Conservation (phyloP, 495 filamentous ascomycete genomes). For the Platismatia glauca region DNA sequence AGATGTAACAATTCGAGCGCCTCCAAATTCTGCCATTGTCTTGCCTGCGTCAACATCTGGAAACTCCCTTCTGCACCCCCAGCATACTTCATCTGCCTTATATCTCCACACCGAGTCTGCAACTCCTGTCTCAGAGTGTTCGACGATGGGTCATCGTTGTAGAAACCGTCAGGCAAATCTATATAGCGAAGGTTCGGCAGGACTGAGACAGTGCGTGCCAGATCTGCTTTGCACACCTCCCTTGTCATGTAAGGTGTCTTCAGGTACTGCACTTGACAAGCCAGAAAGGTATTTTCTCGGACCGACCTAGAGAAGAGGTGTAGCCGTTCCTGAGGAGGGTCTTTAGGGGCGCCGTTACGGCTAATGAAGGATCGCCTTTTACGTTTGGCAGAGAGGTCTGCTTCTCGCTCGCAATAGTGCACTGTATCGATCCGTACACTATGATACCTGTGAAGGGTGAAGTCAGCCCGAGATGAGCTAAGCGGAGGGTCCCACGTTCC, state of each 20-base stretch:
- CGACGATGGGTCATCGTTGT: constrained; percentile 65
- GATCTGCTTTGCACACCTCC: constrained; percentile 72
- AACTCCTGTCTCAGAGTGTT: constrained; percentile 71
- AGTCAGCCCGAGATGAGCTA: constrained; percentile 1
- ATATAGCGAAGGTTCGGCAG: constrained; percentile 81
- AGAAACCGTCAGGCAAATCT: constrained; percentile 84
- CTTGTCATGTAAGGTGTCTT: constrained; percentile 96
- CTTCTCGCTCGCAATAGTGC: constrained; percentile 87
- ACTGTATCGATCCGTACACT: constrained; percentile 89
- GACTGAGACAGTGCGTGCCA: constrained; percentile 78
- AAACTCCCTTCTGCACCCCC: constrained; percentile 71
- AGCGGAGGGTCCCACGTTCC: constrained; percentile 3
- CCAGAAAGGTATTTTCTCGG: constrained; percentile 60
- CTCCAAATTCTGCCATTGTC: constrained; percentile 71
- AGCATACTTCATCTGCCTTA: constrained; percentile 81
- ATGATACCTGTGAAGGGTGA: constrained; percentile 53
- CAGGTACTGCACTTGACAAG: constrained; percentile 58
- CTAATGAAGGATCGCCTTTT: constrained; percentile 66
- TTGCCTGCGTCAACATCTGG: constrained; percentile 52
- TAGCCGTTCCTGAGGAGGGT: constrained; percentile 67
- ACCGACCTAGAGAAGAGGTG: constrained; percentile 71
- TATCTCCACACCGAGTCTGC: constrained; percentile 68
- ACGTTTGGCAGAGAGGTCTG: constrained; percentile 64
- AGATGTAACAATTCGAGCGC: constrained; percentile 66
- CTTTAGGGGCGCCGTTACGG: constrained; percentile 66